Percentiles rank a stretch among this genome's conserved stretches.
phyloP scores from a whole-genome alignment of 352 stramenopile species.

The Phytopythium oedochilum region DNA sequence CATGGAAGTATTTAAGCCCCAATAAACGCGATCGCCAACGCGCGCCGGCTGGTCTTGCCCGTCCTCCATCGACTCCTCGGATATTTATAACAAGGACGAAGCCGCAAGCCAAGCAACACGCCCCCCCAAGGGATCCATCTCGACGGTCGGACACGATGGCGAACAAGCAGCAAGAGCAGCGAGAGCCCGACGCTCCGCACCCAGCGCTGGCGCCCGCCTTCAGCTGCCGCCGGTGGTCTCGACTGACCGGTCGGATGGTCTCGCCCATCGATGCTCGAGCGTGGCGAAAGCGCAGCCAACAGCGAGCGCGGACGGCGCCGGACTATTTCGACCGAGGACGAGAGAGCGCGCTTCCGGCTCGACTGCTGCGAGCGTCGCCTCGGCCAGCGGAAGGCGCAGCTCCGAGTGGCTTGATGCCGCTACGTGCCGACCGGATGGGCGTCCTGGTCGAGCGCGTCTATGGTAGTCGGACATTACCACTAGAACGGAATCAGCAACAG shows the following conservation, averaged over 20 bases:
- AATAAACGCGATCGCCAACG: not conserved
- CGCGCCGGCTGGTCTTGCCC: not conserved
- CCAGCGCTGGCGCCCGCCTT: slow-evolving; percentile 11
- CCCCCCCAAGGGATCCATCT: not conserved
- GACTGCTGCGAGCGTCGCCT: not conserved
- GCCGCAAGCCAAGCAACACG: not conserved
- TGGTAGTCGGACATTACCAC: not conserved
- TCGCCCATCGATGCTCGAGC: not conserved
- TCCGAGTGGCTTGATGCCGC: not conserved
- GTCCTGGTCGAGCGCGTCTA: not conserved
- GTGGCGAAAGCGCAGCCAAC: slow-evolving; percentile 2
- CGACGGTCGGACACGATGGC: not conserved
- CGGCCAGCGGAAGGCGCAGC: not conserved
- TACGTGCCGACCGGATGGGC: not conserved
- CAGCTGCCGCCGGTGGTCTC: slow-evolving; percentile 39
- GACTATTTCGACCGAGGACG: too few relatives aligned
- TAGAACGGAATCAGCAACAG: slow-evolving; percentile 1
- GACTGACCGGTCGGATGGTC: slow-evolving; percentile 19
- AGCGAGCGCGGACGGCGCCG: not conserved
- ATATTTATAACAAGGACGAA: not conserved
- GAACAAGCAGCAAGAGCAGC: not conserved
- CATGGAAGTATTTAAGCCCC: slow-evolving; percentile 1
- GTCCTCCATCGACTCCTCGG: not conserved
- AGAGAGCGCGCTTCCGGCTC: not conserved
- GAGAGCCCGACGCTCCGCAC: not conserved